Conservation (phyloP, 1,284 basidiomycete genomes). For the Fomitopsis pinicola region DNA sequence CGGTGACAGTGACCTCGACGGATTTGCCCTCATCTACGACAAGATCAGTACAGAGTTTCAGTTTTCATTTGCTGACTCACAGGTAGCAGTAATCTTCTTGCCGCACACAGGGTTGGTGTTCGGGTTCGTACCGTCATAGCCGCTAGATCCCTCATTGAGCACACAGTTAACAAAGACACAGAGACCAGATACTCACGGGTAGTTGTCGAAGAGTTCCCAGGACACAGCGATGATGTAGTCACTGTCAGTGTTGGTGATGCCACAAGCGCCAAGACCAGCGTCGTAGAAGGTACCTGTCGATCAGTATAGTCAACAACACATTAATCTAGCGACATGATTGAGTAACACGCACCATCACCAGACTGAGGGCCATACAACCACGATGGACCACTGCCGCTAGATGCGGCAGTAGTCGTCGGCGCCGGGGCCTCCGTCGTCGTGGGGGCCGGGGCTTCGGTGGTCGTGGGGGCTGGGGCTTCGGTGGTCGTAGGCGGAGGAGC, state of each 20-base stretch:
- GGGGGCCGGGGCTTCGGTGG: slow-evolving; percentile 10
- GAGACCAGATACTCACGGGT: slow-evolving; percentile 43
- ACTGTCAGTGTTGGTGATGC: slow-evolving; percentile 47
- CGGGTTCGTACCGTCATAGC: slow-evolving; percentile 47
- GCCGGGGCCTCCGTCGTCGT: slow-evolving; percentile 25
- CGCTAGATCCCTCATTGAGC: slow-evolving; percentile 28
- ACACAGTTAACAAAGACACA: background rate
- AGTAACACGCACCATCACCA: slow-evolving; percentile 40
- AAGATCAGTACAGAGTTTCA: background rate
- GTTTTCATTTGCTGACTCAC: slow-evolving; percentile 31
- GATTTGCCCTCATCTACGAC: slow-evolving; percentile 45
- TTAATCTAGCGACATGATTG: background rate
- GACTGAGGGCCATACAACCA: slow-evolving; percentile 43
- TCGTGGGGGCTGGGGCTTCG: slow-evolving; percentile 9
- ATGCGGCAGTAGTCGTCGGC: slow-evolving; percentile 12
- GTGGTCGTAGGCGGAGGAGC: background rate
- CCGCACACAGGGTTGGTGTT: slow-evolving; percentile 64
- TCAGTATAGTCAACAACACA: background rate
- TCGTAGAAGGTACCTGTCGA: slow-evolving; percentile 49
- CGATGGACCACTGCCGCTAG: slow-evolving; percentile 10
- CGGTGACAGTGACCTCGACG: slow-evolving; percentile 47
- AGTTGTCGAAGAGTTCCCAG: slow-evolving; percentile 51
- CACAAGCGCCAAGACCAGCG: slow-evolving; percentile 68
- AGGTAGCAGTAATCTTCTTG: slow-evolving; percentile 38
- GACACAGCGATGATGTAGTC: slow-evolving; percentile 65